Evolutionary conservation across 2,329 filamentous ascomycete genomes (phyloP).

Genomic region (Conoideocrella luteorostrata): DNA sequence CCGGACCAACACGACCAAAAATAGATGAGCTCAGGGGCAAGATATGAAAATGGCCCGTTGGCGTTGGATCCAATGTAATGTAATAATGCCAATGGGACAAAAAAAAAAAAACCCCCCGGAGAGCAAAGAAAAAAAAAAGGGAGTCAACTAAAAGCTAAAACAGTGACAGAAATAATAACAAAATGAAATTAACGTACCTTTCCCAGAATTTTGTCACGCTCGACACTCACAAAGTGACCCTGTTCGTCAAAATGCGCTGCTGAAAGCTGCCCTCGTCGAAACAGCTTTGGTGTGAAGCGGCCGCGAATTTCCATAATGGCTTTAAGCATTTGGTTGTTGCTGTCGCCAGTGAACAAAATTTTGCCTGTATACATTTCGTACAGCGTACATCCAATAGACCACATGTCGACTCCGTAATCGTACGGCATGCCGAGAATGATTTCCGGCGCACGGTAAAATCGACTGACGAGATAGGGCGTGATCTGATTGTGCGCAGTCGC

Average conservation of each 20-base stretch:
- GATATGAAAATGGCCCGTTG: no score
- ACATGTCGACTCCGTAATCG: slow-evolving; percentile 91
- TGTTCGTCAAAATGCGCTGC: slow-evolving; percentile 77
- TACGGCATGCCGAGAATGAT: slow-evolving; percentile 96
- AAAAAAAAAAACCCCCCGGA: neutral
- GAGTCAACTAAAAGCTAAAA: neutral
- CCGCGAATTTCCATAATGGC: slow-evolving; percentile 95
- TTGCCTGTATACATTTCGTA: slow-evolving; percentile 98
- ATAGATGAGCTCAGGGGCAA: neutral
- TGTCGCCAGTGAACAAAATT: slow-evolving; percentile 88
- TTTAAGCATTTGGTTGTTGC: slow-evolving; percentile 97
- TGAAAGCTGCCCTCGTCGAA: slow-evolving; percentile 73
- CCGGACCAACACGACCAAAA: no score
- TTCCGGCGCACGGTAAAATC: slow-evolving; percentile 95
- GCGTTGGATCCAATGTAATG: no score
- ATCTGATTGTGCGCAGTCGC: slow-evolving; percentile 70
- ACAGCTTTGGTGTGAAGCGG: slow-evolving; percentile 82
- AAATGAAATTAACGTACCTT: slow-evolving; percentile 49
- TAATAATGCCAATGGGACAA: neutral
- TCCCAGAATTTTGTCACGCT: slow-evolving; percentile 80
- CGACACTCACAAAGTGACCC: slow-evolving; percentile 76
- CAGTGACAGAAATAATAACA: slow-evolving; percentile 11
- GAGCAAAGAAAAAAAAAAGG: slow-evolving; percentile 11
- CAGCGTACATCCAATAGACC: slow-evolving; percentile 94
- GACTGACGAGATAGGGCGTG: slow-evolving; percentile 90